phyloP scores from a whole-genome alignment of 179 eudicot genomes.

The Beta corolliflora region DNA sequence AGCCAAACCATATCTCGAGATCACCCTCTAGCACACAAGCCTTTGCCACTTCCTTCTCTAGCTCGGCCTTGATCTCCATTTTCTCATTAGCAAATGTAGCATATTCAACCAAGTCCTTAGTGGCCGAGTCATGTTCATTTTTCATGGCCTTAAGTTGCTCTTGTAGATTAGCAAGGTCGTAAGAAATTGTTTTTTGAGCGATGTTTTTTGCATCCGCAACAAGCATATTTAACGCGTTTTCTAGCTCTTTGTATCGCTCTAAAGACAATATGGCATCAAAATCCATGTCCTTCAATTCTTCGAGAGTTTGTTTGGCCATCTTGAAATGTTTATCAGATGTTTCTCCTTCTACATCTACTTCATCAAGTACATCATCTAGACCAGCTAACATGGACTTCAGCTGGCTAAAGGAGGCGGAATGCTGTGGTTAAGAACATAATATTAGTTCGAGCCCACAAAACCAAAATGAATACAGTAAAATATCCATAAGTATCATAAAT shows the following conservation, averaged over 20 bases:
- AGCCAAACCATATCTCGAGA: conserved; percentile 27
- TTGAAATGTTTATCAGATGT: conserved; percentile 25
- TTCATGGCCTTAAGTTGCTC: conserved; percentile 23
- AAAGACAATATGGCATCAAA: conserved; percentile 26
- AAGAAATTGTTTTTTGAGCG: conserved; percentile 6
- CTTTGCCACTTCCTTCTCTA: conserved; percentile 33
- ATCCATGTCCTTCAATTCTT: conserved; percentile 31
- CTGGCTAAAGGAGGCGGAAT: conserved; percentile 24
- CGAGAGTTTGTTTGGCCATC: conserved; percentile 36
- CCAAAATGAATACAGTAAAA: not conserved
- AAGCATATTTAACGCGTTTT: conserved; percentile 34
- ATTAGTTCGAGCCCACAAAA: not conserved
- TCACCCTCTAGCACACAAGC: conserved; percentile 37
- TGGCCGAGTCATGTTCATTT: conserved; percentile 32
- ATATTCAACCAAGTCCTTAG: conserved; percentile 34
- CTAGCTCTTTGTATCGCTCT: conserved; percentile 30
- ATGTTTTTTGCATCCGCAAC: conserved; percentile 13
- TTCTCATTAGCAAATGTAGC: conserved; percentile 22
- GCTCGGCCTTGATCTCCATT: conserved; percentile 24
- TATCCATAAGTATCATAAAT: not conserved
- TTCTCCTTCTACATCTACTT: not conserved
- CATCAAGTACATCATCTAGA: conserved; percentile 12
- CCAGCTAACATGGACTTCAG: conserved; percentile 30
- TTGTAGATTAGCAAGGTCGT: conserved; percentile 19
- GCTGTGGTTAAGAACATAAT: conserved; percentile 4